A percentile compares a stretch with the other conserved stretches of the same genome.
Evolutionary conservation across 305 asterid species (phyloP).

Genomic region (Fraxinus sp.): DNA sequence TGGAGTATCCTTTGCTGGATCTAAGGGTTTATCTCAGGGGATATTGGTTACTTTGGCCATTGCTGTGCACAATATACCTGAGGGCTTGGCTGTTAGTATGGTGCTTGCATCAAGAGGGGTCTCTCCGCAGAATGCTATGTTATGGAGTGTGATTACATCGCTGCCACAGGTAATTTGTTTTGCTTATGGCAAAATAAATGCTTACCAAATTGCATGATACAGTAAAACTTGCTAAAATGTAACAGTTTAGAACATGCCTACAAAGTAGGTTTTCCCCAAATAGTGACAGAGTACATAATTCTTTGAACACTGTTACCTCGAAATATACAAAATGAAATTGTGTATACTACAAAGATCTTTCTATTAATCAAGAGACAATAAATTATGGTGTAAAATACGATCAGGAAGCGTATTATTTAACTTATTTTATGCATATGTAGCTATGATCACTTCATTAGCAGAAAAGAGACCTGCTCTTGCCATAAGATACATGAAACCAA

Average conservation of each 20-base stretch:
- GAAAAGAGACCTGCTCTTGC: background rate
- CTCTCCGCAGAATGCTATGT: conserved; percentile 91
- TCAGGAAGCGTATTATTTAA: background rate
- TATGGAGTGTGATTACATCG: conserved; percentile 94
- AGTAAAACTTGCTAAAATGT: background rate
- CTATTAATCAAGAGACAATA: background rate
- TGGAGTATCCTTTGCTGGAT: conserved; percentile 98
- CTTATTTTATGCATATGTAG: background rate
- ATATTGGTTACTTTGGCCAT: conserved; percentile 88
- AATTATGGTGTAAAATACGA: background rate
- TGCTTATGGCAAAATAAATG: conserved; percentile 8
- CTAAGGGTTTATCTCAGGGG: conserved; percentile 92
- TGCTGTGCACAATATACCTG: conserved; percentile 97
- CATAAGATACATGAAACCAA: background rate
- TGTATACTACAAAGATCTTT: background rate
- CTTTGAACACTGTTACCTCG: background rate
- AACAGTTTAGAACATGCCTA: background rate
- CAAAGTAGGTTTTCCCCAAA: background rate
- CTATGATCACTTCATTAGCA: background rate
- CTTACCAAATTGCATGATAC: background rate
- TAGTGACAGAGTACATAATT: background rate
- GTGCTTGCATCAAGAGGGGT: conserved; percentile 96
- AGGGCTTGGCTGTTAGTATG: conserved; percentile 99
- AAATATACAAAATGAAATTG: background rate
- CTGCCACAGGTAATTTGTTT: conserved; percentile 74